Evolutionary conservation across 2,329 filamentous ascomycete species (phyloP), one percentile per base, ranked within the genome.

Genomic region (Chaetomium olivaceum): DNA sequence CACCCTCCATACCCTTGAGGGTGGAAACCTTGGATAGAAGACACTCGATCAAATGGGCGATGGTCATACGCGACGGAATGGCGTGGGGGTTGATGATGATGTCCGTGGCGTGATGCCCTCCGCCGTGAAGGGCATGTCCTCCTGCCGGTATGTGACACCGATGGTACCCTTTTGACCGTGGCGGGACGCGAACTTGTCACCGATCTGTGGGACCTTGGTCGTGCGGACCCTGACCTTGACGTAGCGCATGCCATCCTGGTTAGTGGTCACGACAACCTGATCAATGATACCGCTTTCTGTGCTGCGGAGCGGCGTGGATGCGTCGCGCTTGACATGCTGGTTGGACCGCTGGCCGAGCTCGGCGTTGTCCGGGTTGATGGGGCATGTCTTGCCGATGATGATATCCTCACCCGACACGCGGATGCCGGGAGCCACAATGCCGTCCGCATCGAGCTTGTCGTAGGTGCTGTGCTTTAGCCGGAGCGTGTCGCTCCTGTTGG

Each of bases 161-260:
- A 99, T 97, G 1, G 95, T 99, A 81, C 95, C 95, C 81, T 99
- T 99, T 75, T 99, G 95, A 76, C 95, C 95, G 87, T 99, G 96
- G 80, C 95, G 93, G 73, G 96, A 99, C 8, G 95, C 96, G 77
- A 99, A 99, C 79, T 99, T 99, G 82, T 99, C 95, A 74, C 95
- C 95, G 77, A 99, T 98, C 79, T 99, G 96, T 0, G 95, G 95
- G 51, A 98, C 88, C 84, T 99, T 99, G 62, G 96, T 99, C 3
- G 95, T 98, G 77, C 95, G 87, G 74, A 97, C 97, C 68, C 95
- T 91, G 63, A 99, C 94, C 81, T 99, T 99, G 78, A 97, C 93
- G 75, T 98, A 98, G 61, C 92, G 92, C 71, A 97, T 85, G 72
- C 94, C 94, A 76, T 99, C 95, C 43, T 91, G 90, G 75, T 97